Evolutionary conservation across 768 basidiomycete species (phyloP).

Genomic region (Lactifluus volemus): DNA sequence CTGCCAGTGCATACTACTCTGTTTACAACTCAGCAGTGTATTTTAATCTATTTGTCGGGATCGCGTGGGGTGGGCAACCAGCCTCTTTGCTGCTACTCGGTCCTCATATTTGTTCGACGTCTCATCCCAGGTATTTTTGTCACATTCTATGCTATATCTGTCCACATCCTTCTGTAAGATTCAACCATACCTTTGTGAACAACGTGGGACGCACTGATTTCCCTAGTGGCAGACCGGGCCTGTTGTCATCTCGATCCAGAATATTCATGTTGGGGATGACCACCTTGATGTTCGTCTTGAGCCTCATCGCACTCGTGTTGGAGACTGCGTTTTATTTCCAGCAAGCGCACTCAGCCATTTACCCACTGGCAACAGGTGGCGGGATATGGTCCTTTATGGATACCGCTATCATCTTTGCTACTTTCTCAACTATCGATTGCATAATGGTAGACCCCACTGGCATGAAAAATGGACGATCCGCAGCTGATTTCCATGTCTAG

Average conservation of each 20-base stretch:
- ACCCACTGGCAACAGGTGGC: neutral
- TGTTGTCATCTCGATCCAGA: slow-evolving; percentile 7
- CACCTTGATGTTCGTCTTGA: slow-evolving; percentile 9
- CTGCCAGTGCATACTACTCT: neutral
- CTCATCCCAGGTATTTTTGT: neutral
- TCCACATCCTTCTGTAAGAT: slow-evolving; percentile 12
- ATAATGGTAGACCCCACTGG: slow-evolving; percentile 4
- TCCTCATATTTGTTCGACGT: neutral
- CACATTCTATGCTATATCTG: neutral
- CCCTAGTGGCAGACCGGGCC: slow-evolving; percentile 1
- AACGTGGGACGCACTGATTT: neutral
- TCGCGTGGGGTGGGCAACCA: slow-evolving; percentile 1
- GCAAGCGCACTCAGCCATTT: neutral
- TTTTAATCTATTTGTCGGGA: slow-evolving; percentile 5
- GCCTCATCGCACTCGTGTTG: slow-evolving; percentile 3
- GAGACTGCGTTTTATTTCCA: slow-evolving; percentile 4
- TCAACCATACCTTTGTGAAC: neutral
- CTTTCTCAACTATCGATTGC: no score
- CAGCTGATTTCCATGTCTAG: neutral
- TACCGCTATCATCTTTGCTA: neutral
- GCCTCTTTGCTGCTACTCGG: neutral
- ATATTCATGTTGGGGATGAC: slow-evolving; percentile 9
- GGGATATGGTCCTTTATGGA: neutral
- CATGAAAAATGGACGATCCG: neutral
- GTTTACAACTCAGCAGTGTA: neutral